Base-by-base conservation (phyloP, 805 yeast genomes). In the Geotrichum ghanense region DNA sequence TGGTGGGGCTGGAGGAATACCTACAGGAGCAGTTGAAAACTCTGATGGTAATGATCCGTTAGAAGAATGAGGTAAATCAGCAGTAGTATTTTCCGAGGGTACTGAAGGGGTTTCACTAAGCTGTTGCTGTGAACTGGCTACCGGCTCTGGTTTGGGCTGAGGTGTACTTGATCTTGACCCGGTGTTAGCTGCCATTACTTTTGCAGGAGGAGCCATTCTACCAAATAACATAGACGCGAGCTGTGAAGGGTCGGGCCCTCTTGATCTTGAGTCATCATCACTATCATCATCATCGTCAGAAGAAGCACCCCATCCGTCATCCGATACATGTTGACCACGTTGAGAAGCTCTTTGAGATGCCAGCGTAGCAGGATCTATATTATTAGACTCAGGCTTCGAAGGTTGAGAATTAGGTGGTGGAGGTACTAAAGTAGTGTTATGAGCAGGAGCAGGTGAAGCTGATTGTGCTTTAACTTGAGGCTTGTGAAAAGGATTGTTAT, bases 171-270 rank as follows among this genome's bases (percentile, higher is more conserved):
- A 45, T 2, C 23, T 22, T 14, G 42, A 39, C 4, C 23, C 25
- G 5, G 25, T 39, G 14, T 20, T 39, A 12, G 42, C 25, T 10
- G 60, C 57, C 23, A 57, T 49, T 22, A 56, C 56, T 3, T 56
- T 45, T 7, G 25, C 31, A 7, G 51, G 49, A 24, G 58, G 54
- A 24, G 61, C 70, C 72, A 69, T 69, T 4, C 69, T 61, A 7
- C 72, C 68, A 48, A 68, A 69, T 48, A 68, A 53, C 49, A 67
- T 50, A 20, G 71, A 66, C 4, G 73, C 73, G 22, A 68, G 56
- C 45, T 66, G 66, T 2, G 69, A 62, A 7, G 73, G 66, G 24
- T 68, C 64, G 2, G 61, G 61, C n/a, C 61, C 57, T 10, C 64
- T 64, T 7, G 59, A 51, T 14, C 51, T 46, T 1, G 53, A 61